phyloP scores from a whole-genome alignment of 1,284 basidiomycete genomes.

The Malassezia furfur region DNA sequence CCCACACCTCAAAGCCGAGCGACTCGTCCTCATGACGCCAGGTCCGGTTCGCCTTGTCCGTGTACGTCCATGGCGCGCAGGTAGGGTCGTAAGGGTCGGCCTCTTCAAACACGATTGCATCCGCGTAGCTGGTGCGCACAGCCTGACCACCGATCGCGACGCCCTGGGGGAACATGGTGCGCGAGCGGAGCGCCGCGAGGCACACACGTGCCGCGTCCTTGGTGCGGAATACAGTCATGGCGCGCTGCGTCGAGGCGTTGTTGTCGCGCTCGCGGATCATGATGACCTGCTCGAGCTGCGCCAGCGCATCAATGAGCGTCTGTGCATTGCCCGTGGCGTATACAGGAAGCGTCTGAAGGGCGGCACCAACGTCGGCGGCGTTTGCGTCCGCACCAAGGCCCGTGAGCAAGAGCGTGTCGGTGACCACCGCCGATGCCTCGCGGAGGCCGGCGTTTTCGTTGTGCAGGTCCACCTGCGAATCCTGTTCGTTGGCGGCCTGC shows the following conservation, averaged over 20 bases:
- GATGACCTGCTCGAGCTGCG: slow-evolving; percentile 6
- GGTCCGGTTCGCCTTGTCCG: not conserved
- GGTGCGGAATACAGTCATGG: slow-evolving; percentile 4
- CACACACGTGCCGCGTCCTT: slow-evolving; percentile 7
- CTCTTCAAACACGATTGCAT: slow-evolving; percentile 15
- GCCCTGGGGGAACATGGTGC: not conserved
- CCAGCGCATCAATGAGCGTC: not conserved
- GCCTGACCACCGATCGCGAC: not conserved
- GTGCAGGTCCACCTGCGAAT: slow-evolving; percentile 2
- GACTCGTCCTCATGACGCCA: slow-evolving; percentile 19
- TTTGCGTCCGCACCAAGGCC: not conserved
- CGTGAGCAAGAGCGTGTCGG: slow-evolving; percentile 15
- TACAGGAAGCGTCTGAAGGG: slow-evolving; percentile 1
- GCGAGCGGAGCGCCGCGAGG: slow-evolving; percentile 6
- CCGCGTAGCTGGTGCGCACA: slow-evolving; percentile 11
- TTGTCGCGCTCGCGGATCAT: slow-evolving; percentile 10
- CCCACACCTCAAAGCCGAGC: slow-evolving; percentile 15
- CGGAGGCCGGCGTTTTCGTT: slow-evolving; percentile 17
- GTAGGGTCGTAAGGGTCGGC: slow-evolving; percentile 18
- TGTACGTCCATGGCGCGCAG: slow-evolving; percentile 9
- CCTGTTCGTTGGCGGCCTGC: not conserved
- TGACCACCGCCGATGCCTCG: slow-evolving; percentile 8
- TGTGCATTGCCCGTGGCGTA: not conserved
- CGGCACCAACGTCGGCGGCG: slow-evolving; percentile 5
- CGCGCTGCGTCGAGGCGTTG: not conserved